Percentiles rank a stretch among this genome's conserved stretches.
Evolutionary conservation across 73 alveolate species (phyloP).

Genomic region (Tetrahymena thermophila): DNA sequence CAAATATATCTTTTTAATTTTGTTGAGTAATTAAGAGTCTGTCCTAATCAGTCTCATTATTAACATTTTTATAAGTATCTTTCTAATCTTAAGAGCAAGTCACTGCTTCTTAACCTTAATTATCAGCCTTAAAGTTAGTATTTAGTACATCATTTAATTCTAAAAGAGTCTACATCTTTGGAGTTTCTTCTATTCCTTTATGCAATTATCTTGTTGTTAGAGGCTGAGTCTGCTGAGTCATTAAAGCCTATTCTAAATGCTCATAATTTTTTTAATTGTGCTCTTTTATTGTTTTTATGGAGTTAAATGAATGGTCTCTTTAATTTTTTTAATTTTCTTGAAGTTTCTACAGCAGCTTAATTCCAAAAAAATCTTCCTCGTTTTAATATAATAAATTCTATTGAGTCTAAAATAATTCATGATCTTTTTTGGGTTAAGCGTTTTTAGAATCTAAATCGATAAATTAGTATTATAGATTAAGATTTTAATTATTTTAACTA

Average conservation of each 20-base stretch:
- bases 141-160: neutral
- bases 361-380: neutral
- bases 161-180: neutral
- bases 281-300: neutral
- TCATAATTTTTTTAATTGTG: neutral
- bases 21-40: no score
- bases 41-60: no score
- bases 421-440: neutral
- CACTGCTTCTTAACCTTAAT: neutral
- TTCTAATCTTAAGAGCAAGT: neutral
- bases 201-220: neutral
- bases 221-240: neutral
- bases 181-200: neutral
- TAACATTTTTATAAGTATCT: no score
- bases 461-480: no score
- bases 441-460: neutral
- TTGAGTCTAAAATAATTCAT: neutral
- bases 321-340: neutral
- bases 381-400: neutral
- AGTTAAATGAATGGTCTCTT: neutral
- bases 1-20: neutral
- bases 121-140: neutral
- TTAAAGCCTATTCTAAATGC: neutral
- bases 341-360: neutral
- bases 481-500: neutral